Percentiles rank a stretch among this genome's conserved stretches.
Evolutionary conservation across 2,329 filamentous ascomycete species (phyloP).

Genomic region (Diaporthe nobilis): DNA sequence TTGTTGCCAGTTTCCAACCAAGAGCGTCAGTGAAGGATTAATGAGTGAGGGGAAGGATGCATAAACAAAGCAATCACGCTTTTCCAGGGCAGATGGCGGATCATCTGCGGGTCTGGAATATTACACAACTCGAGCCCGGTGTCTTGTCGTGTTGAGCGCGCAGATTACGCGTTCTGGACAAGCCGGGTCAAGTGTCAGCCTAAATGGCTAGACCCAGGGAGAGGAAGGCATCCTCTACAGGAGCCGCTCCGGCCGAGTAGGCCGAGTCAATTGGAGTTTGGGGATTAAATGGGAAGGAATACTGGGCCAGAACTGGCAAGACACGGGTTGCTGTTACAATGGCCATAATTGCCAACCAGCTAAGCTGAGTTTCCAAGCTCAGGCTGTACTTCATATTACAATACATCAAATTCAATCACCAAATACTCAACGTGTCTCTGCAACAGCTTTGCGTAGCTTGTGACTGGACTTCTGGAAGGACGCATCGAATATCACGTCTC

Average conservation of each 20-base stretch:
- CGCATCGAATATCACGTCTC: not conserved
- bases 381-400: constrained; percentile 19
- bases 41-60: not conserved
- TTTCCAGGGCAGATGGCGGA: constrained; percentile 6
- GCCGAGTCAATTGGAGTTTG: constrained; percentile 17
- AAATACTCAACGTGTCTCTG: not conserved
- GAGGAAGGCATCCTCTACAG: constrained; percentile 14
- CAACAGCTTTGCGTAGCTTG: not conserved
- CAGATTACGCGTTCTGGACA: constrained; percentile 20
- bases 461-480: not conserved
- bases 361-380: constrained; percentile 6
- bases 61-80: constrained; percentile 7
- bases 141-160: constrained; percentile 7
- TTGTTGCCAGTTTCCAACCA: constrained; percentile 45
- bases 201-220: not conserved
- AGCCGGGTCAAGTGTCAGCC: constrained; percentile 15
- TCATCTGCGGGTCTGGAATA: constrained; percentile 16
- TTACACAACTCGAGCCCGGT: not conserved
- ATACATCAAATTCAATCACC: not conserved
- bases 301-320: constrained; percentile 14
- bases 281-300: not conserved
- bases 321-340: constrained; percentile 6
- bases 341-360: constrained; percentile 17
- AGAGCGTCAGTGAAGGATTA: constrained; percentile 24
- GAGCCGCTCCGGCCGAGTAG: constrained; percentile 15